Conservation (phyloP, 768 basidiomycete genomes). For the Leccinum rimulosum region DNA sequence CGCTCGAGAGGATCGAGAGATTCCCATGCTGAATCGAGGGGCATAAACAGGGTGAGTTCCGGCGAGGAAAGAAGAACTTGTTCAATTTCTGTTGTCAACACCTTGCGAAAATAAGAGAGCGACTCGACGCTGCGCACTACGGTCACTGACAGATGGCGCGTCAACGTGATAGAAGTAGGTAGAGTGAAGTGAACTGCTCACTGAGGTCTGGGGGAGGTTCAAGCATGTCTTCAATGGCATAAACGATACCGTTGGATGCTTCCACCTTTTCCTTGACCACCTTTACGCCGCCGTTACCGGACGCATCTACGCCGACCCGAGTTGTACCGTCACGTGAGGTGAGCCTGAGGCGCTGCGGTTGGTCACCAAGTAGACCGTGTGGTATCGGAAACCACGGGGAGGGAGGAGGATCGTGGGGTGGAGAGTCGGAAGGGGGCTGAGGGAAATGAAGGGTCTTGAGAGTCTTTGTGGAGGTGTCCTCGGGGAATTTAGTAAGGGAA, state of each 20-base stretch:
- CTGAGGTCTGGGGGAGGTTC: slow-evolving; percentile 72
- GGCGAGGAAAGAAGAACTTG: slow-evolving; percentile 61
- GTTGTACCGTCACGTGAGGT: slow-evolving; percentile 45
- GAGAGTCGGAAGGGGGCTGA: slow-evolving; percentile 47
- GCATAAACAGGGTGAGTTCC: slow-evolving; percentile 86
- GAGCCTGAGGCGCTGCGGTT: slow-evolving; percentile 79
- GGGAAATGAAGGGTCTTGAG: slow-evolving; percentile 73
- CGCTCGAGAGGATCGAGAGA: slow-evolving; percentile 72
- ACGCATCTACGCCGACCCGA: slow-evolving; percentile 74
- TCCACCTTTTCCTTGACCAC: slow-evolving; percentile 55
- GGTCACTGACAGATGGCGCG: slow-evolving; percentile 43
- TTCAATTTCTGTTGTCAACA: slow-evolving; percentile 61
- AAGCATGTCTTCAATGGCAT: slow-evolving; percentile 74
- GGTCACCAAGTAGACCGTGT: slow-evolving; percentile 74
- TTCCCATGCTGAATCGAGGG: slow-evolving; percentile 83
- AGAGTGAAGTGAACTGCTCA: slow-evolving; percentile 34
- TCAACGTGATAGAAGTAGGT: slow-evolving; percentile 1
- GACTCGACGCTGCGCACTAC: slow-evolving; percentile 57
- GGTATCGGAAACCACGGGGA: slow-evolving; percentile 87
- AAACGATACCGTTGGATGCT: slow-evolving; percentile 73
- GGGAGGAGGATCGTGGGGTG: slow-evolving; percentile 63
- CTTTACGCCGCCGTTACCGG: slow-evolving; percentile 70
- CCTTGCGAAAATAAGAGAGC: slow-evolving; percentile 70
- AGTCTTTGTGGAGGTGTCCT: slow-evolving; percentile 36
- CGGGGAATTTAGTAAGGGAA: slow-evolving; percentile 50